Conservation (phyloP, 768 basidiomycete species). For the Cyathus striatus region DNA sequence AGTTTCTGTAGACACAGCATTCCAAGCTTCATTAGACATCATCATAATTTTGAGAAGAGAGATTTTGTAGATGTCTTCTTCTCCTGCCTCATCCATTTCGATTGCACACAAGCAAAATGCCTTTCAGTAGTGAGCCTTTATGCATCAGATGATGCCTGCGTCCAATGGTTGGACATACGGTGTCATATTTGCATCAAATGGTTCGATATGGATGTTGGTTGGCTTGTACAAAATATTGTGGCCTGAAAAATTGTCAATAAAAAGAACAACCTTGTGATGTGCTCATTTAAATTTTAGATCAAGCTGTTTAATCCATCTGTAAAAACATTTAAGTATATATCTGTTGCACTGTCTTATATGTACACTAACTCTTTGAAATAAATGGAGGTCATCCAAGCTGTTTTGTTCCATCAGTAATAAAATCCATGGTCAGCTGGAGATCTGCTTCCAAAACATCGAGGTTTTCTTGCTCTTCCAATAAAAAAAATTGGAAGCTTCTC, state of each 20-base stretch:
- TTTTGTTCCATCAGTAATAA: conserved; percentile 31
- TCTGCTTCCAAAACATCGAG: conserved; percentile 21
- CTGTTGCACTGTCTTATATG: neutral
- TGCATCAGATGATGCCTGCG: conserved; percentile 26
- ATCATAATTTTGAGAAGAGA: conserved; percentile 27
- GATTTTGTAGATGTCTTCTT: conserved; percentile 28
- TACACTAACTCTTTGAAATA: conserved; percentile 26
- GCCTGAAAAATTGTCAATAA: conserved; percentile 26
- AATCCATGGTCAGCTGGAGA: conserved; percentile 17
- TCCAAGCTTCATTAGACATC: conserved; percentile 25
- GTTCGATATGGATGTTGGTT: conserved; percentile 20
- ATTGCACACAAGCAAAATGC: conserved; percentile 19
- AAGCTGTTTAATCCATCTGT: conserved; percentile 17
- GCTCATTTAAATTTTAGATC: conserved; percentile 15
- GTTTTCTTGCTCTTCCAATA: conserved; percentile 27
- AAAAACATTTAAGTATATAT: neutral
- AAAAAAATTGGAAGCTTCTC: conserved; percentile 24
- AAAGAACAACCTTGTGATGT: conserved; percentile 16
- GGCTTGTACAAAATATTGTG: conserved; percentile 20
- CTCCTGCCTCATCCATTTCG: conserved; percentile 23
- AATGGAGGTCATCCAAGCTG: conserved; percentile 30
- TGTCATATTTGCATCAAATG: conserved; percentile 28
- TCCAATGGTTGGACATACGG: conserved; percentile 30
- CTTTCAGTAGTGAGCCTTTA: conserved; percentile 28
- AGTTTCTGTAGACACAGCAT: conserved; percentile 16